Evolutionary conservation across 2,329 filamentous ascomycete genomes (phyloP).

Genomic region (Aspergillus novofumigatus): DNA sequence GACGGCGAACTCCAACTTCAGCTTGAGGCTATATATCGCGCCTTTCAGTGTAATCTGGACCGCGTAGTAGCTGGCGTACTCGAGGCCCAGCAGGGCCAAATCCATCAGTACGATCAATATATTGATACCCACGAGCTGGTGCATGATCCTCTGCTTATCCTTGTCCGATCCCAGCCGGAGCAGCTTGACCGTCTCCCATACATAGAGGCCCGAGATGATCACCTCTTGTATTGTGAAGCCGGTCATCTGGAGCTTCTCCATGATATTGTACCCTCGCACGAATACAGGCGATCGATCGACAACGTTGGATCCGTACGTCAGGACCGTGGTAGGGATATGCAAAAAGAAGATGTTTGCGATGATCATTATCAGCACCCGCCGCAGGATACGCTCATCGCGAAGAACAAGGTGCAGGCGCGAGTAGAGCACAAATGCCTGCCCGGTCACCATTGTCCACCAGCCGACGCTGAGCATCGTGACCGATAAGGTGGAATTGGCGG

Average conservation of each 20-base stretch:
- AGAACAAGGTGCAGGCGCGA: conserved; percentile 59
- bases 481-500: conserved; percentile 26
- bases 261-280: conserved; percentile 40
- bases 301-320: conserved; percentile 47
- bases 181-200: conserved; percentile 50
- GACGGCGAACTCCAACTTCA: conserved; percentile 56
- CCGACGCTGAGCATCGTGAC: conserved; percentile 49
- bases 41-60: conserved; percentile 41
- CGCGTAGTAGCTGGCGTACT: conserved; percentile 39
- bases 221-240: conserved; percentile 45
- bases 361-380: conserved; percentile 55
- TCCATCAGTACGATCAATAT: conserved; percentile 46
- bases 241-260: conserved; percentile 45
- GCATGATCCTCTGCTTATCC: conserved; percentile 33
- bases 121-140: conserved; percentile 46
- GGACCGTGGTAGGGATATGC: conserved; percentile 51
- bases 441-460: conserved; percentile 59
- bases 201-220: conserved; percentile 48
- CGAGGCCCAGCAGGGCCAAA: conserved; percentile 37
- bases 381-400: conserved; percentile 47
- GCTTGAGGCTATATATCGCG: conserved; percentile 35
- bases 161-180: conserved; percentile 32
- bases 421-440: conserved; percentile 59
- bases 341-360: conserved; percentile 51
- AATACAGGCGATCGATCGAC: conserved; percentile 23